Evolutionary conservation across 148 eudicot genomes (phyloP), one percentile per base, ranked within the genome.

Genomic region (Rhododendron kiyosumense): DNA sequence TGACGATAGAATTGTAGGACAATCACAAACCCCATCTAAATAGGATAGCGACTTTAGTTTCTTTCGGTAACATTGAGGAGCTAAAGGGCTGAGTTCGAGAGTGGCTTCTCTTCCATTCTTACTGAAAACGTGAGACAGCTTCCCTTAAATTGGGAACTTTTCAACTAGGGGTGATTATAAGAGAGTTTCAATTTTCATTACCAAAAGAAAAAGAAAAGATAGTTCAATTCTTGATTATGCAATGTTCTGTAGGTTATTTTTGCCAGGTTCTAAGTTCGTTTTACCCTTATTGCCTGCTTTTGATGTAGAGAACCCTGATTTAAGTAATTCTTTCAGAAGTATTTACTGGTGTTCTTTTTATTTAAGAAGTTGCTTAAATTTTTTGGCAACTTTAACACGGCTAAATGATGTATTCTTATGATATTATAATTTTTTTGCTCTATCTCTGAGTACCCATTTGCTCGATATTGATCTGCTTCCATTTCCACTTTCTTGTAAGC

Each of bases 21-120:
- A 69, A 85, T 84, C 88, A 49, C 57, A 84, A 73, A 87, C 32
- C 77, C 71, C 87, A 54, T 86, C 89, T 59, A 30, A 88, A 82
- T 79, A 54, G 83, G 59, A 69, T 86, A 83, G 65, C 83, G 71
- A 46, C 51, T 84, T 30, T 83, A 20, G 76, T 88, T 84, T 88
- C 90, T 73, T 26, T 10, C 86, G 85, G 83, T 49, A 88, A 79
- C 36, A 75, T 48, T 79, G 82, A 84, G 30, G 51, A 85, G 57
- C 32, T 88, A 24, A 52, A 65, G 46, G 86, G 38, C 7, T 71
- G 76, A 71, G 18, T 71, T 3, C 2, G 20, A 32, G 76, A 71
- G 20, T 15, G 38, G 38, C 9, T 71, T 71, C 38, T 71, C 76
- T 71, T 71, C 32, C 38, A 15, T 32, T 71, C 76, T 71, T 32